Conservation (phyloP, 1,139 yeast genomes). For the Blastobotrys petasosporus region DNA sequence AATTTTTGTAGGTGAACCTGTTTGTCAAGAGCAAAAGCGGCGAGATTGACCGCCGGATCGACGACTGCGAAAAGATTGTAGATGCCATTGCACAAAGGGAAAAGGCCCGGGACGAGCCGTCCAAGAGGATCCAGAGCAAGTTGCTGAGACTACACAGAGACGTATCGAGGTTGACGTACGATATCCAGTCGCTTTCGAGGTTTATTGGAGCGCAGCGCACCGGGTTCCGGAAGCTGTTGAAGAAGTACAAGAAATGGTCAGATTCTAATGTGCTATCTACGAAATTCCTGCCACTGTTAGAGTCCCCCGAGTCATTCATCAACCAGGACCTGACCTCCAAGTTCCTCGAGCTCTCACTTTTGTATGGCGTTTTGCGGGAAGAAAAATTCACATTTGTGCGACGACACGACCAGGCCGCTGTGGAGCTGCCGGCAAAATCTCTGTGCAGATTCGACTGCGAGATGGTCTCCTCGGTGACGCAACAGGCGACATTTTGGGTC, state of each 20-base stretch:
- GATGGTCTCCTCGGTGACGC: conserved; percentile 27
- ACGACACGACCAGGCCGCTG: neutral
- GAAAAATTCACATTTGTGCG: conserved; percentile 16
- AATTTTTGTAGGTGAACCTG: conserved; percentile 28
- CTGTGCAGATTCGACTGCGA: conserved; percentile 38
- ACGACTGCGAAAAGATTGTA: conserved; percentile 37
- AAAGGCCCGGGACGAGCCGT: neutral
- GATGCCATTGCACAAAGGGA: conserved; percentile 30
- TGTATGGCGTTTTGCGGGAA: conserved; percentile 46
- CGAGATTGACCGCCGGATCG: conserved; percentile 45
- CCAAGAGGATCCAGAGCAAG: conserved; percentile 23
- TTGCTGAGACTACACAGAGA: conserved; percentile 32
- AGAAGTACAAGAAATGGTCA: conserved; percentile 68
- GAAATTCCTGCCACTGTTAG: conserved; percentile 32
- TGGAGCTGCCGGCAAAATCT: conserved; percentile 23
- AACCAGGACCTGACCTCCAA: conserved; percentile 59
- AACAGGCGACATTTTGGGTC: conserved; percentile 36
- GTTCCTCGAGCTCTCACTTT: conserved; percentile 55
- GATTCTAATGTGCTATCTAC: conserved; percentile 26
- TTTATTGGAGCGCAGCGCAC: conserved; percentile 75
- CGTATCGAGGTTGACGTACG: conserved; percentile 46
- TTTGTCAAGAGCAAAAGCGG: conserved; percentile 64
- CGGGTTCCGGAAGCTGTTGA: conserved; percentile 73
- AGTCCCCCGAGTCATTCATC: conserved; percentile 49
- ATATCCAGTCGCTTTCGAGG: conserved; percentile 64